Evolutionary conservation across 371 early-diverging fungal species (phyloP).

Genomic region (Mortierella sp.): DNA sequence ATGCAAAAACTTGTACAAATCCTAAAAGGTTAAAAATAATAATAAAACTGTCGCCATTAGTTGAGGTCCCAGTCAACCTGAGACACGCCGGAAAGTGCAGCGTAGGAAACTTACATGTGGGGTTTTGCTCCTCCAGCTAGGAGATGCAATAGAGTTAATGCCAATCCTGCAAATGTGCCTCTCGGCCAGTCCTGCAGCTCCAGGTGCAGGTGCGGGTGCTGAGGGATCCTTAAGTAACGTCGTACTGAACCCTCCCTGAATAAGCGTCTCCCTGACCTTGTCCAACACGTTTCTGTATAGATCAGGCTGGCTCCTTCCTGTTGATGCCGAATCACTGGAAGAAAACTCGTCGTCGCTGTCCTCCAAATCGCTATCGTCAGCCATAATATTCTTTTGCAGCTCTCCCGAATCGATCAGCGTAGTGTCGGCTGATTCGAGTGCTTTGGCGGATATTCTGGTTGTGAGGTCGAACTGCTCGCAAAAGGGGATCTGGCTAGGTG

Average conservation of each 20-base stretch:
- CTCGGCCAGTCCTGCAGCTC: constrained; percentile 61
- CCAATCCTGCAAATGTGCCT: constrained; percentile 81
- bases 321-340: background rate
- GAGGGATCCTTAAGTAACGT: constrained; percentile 33
- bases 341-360: constrained; percentile 49
- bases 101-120: constrained; percentile 73
- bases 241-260: constrained; percentile 75
- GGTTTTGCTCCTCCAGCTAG: constrained; percentile 77
- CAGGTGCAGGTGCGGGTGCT: constrained; percentile 61
- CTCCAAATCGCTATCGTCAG: constrained; percentile 34
- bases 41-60: background rate
- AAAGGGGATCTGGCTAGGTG: constrained; percentile 63
- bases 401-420: constrained; percentile 59
- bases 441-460: constrained; percentile 67
- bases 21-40: constrained; percentile 49
- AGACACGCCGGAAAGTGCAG: too few relatives aligned
- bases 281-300: constrained; percentile 70
- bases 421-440: constrained; percentile 65
- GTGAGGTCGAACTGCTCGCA: constrained; percentile 86
- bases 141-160: constrained; percentile 84
- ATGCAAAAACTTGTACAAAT: constrained; percentile 80
- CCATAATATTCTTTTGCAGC: constrained; percentile 26
- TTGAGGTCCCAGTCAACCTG: background rate
- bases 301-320: constrained; percentile 46
- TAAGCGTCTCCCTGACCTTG: constrained; percentile 67